Percentiles rank a stretch among this genome's conserved stretches.
phyloP scores from a whole-genome alignment of 106 monocot genomes.

The Alisma plantagoaquatica region DNA sequence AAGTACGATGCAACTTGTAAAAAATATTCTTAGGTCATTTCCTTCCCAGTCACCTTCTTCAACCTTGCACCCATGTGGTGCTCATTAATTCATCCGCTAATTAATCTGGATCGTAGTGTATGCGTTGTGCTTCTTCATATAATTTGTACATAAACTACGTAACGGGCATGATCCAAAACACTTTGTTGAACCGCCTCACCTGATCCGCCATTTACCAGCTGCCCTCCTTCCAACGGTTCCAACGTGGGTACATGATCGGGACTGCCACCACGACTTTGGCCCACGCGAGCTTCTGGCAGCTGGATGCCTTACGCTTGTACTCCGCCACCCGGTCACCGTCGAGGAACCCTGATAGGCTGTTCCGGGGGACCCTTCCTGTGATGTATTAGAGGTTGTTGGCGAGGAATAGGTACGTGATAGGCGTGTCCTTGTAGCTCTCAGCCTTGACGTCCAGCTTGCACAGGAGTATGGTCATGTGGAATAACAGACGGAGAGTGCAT shows the following conservation, averaged over 20 bases:
- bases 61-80: no score
- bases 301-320: slow-evolving; percentile 16
- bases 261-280: slow-evolving; percentile 11
- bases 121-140: no score
- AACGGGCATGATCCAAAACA: no score
- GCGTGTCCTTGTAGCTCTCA: slow-evolving; percentile 13
- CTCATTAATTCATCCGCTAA: no score
- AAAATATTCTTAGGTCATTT: no score
- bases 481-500: slow-evolving; percentile 19
- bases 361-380: slow-evolving; percentile 25
- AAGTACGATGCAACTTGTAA: no score
- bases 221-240: no score
- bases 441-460: slow-evolving; percentile 52
- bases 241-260: no score
- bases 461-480: slow-evolving; percentile 31
- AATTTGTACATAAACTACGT: no score
- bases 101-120: no score
- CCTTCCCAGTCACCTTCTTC: no score
- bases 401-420: slow-evolving; percentile 41
- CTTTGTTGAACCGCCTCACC: slow-evolving; percentile 21
- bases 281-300: slow-evolving; percentile 21
- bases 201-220: slow-evolving; percentile 2
- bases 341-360: slow-evolving; percentile 14
- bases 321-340: slow-evolving; percentile 17
- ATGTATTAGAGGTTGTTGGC: slow-evolving; percentile 52